These are phyloP conservation scores for Xerocomus brunneocitrinus DNA, from an alignment of 768 basidiomycete species.

Conservation along the genomic window DNA sequence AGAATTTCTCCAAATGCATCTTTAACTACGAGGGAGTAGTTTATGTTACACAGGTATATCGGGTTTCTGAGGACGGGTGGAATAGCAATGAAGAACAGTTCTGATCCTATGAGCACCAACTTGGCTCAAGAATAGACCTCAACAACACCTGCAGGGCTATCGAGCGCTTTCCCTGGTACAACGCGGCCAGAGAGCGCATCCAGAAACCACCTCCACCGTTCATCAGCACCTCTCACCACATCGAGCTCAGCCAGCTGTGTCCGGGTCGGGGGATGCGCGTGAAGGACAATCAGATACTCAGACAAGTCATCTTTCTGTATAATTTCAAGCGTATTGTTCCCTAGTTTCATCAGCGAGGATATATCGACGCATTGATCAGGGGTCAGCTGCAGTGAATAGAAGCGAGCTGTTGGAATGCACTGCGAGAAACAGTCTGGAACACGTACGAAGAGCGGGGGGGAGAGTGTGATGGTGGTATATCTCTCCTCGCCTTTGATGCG, in stretches of 20 bases:
- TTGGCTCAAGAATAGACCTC: background rate
- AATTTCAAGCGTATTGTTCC: constrained; percentile 42
- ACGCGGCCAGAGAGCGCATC: constrained; percentile 12
- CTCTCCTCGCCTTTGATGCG: constrained; percentile 5
- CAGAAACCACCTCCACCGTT: constrained; percentile 21
- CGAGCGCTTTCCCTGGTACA: background rate
- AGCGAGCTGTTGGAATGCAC: background rate
- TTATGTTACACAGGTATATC: background rate
- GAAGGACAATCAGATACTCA: constrained; percentile 42
- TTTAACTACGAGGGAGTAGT: background rate
- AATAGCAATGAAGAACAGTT: background rate
- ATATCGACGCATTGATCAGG: constrained; percentile 50
- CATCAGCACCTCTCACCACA: constrained; percentile 6
- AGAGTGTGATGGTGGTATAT: constrained; percentile 15
- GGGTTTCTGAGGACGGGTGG: too few species aligned
- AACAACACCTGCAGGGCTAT: background rate
- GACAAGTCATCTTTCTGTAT: constrained; percentile 42
- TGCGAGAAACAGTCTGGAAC: constrained; percentile 10
- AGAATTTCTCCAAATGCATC: too few species aligned
- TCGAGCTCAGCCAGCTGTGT: constrained; percentile 36
- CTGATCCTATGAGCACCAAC: background rate
- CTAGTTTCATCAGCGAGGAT: constrained; percentile 39
- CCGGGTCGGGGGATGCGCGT: constrained; percentile 46
- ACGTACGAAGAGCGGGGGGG: constrained; percentile 35
- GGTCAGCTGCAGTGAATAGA: constrained; percentile 33